phyloP scores from a whole-genome alignment of 163 green algal species.

The Scenedesmus sp. region DNA sequence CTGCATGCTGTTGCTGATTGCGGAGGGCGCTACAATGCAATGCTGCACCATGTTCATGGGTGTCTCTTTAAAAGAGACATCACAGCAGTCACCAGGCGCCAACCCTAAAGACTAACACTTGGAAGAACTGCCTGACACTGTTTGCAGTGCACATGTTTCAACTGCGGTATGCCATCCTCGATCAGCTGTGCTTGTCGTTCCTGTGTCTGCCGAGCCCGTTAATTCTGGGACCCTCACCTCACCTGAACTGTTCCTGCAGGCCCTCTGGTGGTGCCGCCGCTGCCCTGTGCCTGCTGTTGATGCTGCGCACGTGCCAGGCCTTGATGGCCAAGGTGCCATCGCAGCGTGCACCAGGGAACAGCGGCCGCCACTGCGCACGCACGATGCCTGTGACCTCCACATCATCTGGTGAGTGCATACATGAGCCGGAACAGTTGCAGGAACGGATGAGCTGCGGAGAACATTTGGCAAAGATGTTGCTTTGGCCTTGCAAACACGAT shows the following conservation, averaged over 20 bases:
- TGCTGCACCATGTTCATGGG: too few relatives aligned
- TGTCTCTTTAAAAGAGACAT: neutral
- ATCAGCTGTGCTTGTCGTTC: neutral
- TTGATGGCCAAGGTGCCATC: conserved; percentile 82
- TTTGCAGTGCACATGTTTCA: neutral
- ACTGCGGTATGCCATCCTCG: neutral
- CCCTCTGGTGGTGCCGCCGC: neutral
- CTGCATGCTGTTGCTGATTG: neutral
- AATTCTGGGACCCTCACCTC: neutral
- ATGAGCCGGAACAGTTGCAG: neutral
- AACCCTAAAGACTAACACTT: too few relatives aligned
- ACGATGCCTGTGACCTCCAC: conserved; percentile 90
- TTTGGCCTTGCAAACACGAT: too few relatives aligned
- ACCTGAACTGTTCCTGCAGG: conserved; percentile 53
- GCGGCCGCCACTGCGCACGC: conserved; percentile 73
- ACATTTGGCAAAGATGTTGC: neutral
- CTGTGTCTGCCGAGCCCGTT: neutral
- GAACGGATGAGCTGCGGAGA: neutral
- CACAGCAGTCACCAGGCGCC: neutral
- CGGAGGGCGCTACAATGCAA: too few relatives aligned
- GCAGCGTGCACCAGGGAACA: conserved; percentile 73
- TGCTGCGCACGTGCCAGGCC: conserved; percentile 67
- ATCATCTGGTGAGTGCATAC: conserved; percentile 73
- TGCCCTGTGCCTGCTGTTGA: conserved; percentile 40
- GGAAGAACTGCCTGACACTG: too few relatives aligned